Evolutionary conservation across 2,329 filamentous ascomycete genomes (phyloP), one percentile per base, ranked within the genome.

Genomic region (Colletotrichum neosansevieriae): DNA sequence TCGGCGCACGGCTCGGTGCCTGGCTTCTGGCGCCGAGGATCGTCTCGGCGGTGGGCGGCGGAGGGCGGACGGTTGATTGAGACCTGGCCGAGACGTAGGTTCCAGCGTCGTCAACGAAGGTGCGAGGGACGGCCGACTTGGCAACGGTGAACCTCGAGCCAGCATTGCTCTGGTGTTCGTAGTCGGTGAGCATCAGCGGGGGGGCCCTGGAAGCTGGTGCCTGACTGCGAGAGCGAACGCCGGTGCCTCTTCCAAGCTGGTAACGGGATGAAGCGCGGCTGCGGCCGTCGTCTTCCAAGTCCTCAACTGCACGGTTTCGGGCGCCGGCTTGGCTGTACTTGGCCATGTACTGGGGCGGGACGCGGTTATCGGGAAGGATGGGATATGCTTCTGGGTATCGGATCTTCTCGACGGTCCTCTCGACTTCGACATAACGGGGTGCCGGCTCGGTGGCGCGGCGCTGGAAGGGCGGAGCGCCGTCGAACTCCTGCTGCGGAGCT

Each of bases 81-180:
- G 81, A 80, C 58, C 76, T 76, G 44, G 81, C 77, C 11, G 84
- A 85, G 59, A 82, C 79, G 67, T 82, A 85, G 40, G 81, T 81
- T 19, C 82, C 80, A 15, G 77, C 76, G 11, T 85, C 83, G 10
- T 63, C 51, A 7, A 51, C 21, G 4, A 58, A 15, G 40, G 54
- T 50, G 15, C 49, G 53, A 19, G 34, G 64, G 15, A 58, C 47
- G 12, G 64, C 58, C 9, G 68, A 63, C 34, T 29, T 51, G 71
- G 71, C 32, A 75, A 73, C 70, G 71, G 76, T 36, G 77, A 76
- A 72, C 63, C 78, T 79, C n/a, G 81, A 81, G 50, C 76, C 76
- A 4, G 75, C 77, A 45, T 79, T 78, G 72, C 82, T 84, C 62
- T 77, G 78, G 62, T 80, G 76, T 63, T 84, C 84, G 3, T 73